Conservation (phyloP, 2,329 filamentous ascomycete genomes). For the Davidsoniella virescens region DNA sequence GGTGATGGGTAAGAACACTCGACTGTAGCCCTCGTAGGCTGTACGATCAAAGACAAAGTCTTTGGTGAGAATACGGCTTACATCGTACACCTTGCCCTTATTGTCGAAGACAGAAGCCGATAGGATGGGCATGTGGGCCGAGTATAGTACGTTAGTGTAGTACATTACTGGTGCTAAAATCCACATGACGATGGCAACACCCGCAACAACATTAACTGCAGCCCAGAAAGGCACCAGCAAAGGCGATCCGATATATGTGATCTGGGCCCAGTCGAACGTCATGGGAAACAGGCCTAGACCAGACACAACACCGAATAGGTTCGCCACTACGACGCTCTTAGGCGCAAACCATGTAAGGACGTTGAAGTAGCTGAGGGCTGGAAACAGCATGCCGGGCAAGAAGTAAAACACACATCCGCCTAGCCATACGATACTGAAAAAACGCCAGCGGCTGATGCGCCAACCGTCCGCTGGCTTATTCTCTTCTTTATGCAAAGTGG, state of each 20-base stretch:
- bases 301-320: constrained; percentile 73
- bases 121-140: constrained; percentile 73
- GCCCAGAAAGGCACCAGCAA: constrained; percentile 76
- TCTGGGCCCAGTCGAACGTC: constrained; percentile 84
- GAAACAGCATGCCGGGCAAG: constrained; percentile 65
- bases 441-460: constrained; percentile 67
- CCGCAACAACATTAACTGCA: constrained; percentile 68
- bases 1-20: constrained; percentile 72
- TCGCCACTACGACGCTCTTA: constrained; percentile 70
- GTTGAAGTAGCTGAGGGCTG: constrained; percentile 76
- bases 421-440: constrained; percentile 61
- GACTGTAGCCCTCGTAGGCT: constrained; percentile 66
- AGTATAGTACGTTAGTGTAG: constrained; percentile 64
- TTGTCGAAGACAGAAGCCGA: constrained; percentile 79
- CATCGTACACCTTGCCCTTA: constrained; percentile 62
- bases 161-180: constrained; percentile 64
- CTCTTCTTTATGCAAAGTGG: constrained; percentile 67
- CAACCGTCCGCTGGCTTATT: constrained; percentile 71
- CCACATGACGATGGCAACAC: constrained; percentile 73
- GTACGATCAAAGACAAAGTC: constrained; percentile 64
- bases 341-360: constrained; percentile 80
- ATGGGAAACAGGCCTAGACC: constrained; percentile 70
- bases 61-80: constrained; percentile 59
- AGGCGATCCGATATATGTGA: constrained; percentile 75
- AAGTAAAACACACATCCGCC: constrained; percentile 70